Conservation (phyloP, 169 alveolate genomes). For the Eimeria tenella region DNA sequence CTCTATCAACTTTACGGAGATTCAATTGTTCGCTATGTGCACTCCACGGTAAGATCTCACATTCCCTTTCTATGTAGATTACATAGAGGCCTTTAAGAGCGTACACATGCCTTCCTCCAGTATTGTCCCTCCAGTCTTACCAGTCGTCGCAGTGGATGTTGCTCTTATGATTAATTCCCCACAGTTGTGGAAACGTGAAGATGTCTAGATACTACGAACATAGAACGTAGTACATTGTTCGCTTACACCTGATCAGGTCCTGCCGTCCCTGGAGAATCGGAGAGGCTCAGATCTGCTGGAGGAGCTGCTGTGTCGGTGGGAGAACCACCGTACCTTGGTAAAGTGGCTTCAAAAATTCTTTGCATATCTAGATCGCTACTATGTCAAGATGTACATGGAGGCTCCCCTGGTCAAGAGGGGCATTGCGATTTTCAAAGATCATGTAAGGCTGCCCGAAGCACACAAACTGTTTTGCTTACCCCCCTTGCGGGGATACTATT, state of each 20-base stretch:
- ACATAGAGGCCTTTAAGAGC: not conserved
- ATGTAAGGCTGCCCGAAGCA: constrained; percentile 57
- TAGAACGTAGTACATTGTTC: not conserved
- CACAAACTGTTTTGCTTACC: not conserved
- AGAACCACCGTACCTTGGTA: constrained; percentile 85
- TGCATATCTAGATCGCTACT: constrained; percentile 86
- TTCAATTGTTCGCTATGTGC: constrained; percentile 82
- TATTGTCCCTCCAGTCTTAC: not conserved
- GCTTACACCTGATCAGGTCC: constrained; percentile 45
- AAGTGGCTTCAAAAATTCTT: constrained; percentile 89
- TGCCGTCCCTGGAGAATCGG: constrained; percentile 75
- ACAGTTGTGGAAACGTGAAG: not conserved
- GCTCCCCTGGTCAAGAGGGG: constrained; percentile 84
- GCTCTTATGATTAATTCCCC: not conserved
- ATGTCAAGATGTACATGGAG: constrained; percentile 82
- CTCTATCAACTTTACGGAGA: constrained; percentile 84
- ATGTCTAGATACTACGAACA: not conserved
- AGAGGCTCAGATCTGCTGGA: constrained; percentile 75
- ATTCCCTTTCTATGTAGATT: too few species aligned
- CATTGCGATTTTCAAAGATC: constrained; percentile 82
- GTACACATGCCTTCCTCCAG: not conserved
- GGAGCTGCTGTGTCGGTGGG: constrained; percentile 86
- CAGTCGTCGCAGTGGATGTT: not conserved
- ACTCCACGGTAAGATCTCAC: constrained; percentile 75
- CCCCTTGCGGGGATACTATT: not conserved